These are phyloP conservation scores for Rhodotorula babjevae DNA, from an alignment of 768 basidiomycete species.

Conservation along the genomic window DNA sequence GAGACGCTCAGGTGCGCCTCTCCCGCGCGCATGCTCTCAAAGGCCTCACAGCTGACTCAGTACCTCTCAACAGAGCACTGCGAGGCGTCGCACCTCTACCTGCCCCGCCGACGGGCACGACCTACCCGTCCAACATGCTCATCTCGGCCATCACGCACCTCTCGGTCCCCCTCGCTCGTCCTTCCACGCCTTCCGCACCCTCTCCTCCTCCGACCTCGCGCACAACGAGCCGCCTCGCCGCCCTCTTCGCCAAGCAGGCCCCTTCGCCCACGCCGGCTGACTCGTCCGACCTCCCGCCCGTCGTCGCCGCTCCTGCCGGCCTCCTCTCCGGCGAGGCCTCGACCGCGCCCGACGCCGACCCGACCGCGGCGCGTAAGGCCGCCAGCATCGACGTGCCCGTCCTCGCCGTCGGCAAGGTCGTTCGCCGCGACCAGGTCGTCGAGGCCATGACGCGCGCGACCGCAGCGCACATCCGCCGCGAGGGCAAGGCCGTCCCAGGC, in stretches of 20 bases:
- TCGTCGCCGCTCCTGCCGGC: conserved; percentile 13
- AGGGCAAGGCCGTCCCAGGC: background rate
- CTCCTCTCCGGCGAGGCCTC: background rate
- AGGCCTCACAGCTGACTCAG: conserved; percentile 42
- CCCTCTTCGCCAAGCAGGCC: conserved; percentile 47
- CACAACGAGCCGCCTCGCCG: conserved; percentile 43
- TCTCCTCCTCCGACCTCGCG: conserved; percentile 45
- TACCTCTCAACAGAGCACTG: conserved; percentile 50
- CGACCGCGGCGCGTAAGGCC: background rate
- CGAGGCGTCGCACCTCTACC: conserved; percentile 50
- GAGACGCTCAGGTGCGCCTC: conserved; percentile 48
- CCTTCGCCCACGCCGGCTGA: too few relatives aligned
- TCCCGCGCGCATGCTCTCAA: conserved; percentile 58
- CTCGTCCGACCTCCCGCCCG: conserved; percentile 7
- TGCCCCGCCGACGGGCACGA: background rate
- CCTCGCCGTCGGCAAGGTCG: conserved; percentile 38
- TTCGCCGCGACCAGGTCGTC: conserved; percentile 5
- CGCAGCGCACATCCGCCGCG: conserved; percentile 7
- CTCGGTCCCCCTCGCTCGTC: conserved; percentile 46
- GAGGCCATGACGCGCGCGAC: background rate
- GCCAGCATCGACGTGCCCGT: conserved; percentile 6
- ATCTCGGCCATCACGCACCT: conserved; percentile 13
- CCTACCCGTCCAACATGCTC: conserved; percentile 19
- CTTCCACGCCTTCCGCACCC: conserved; percentile 40
- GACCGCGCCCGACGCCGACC: accelerated